These are phyloP conservation scores for Penicillium sclerotiorum DNA, from an alignment of 2,329 filamentous ascomycete species.

Conservation along the genomic window DNA sequence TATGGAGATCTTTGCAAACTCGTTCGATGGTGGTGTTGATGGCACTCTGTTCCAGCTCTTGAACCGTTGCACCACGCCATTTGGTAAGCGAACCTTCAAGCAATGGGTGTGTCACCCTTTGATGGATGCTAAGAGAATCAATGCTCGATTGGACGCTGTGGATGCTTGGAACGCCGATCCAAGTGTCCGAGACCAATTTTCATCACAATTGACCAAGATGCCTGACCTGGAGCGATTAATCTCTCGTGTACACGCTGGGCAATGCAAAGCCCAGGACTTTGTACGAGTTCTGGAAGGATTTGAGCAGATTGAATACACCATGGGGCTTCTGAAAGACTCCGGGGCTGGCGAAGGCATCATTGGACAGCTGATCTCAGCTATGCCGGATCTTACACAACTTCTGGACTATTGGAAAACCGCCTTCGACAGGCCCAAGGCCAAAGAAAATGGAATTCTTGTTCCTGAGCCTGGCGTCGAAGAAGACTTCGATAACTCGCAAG, in stretches of 20 bases:
- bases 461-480: constrained; percentile 86
- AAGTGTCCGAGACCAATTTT: constrained; percentile 81
- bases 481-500: constrained; percentile 85
- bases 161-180: constrained; percentile 86
- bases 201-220: constrained; percentile 83
- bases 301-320: constrained; percentile 95
- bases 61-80: constrained; percentile 93
- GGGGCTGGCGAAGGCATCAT: constrained; percentile 80
- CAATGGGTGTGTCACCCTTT: constrained; percentile 98
- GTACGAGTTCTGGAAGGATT: constrained; percentile 92
- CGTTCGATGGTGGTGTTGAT: constrained; percentile 78
- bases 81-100: constrained; percentile 92
- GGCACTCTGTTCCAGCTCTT: constrained; percentile 89
- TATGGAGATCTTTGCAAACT: constrained; percentile 95
- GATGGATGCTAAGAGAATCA: constrained; percentile 83
- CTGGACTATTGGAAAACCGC: constrained; percentile 87
- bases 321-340: constrained; percentile 74
- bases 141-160: constrained; percentile 90
- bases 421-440: constrained; percentile 81
- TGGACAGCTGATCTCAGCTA: constrained; percentile 76
- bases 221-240: constrained; percentile 93
- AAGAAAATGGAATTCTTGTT: constrained; percentile 77
- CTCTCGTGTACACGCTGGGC: constrained; percentile 88
- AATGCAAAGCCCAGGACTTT: constrained; percentile 90
- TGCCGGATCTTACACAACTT: constrained; percentile 78